Conservation (phyloP, 2,329 filamentous ascomycete species). For the Pseudogymnoascus sp. region DNA sequence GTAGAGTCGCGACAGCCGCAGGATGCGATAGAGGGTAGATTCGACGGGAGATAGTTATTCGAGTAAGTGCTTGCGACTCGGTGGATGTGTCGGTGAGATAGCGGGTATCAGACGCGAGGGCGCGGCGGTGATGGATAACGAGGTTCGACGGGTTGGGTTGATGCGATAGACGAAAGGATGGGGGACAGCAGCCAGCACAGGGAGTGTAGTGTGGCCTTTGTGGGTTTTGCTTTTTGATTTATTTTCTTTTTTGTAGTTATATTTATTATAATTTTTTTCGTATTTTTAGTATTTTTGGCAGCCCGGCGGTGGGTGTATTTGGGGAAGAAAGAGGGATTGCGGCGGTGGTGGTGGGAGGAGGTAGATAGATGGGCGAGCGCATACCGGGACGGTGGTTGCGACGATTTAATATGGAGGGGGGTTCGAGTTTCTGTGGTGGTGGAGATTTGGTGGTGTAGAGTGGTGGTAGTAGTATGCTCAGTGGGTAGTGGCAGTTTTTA, state of each 20-base stretch:
- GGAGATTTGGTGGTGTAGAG: not conserved
- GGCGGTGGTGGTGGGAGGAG: not conserved
- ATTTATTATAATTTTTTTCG: slow-evolving; percentile 1
- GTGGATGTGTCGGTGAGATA: not conserved
- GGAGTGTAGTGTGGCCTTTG: not conserved
- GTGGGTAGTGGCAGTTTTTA: not conserved
- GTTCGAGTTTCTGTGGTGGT: not conserved
- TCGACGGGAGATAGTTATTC: not conserved
- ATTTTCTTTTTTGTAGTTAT: not conserved
- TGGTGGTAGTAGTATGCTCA: not conserved
- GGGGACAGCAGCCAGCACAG: not conserved
- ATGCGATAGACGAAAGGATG: not conserved
- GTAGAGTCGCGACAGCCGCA: not conserved
- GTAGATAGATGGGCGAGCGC: not conserved
- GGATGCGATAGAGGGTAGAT: not conserved
- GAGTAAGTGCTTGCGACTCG: not conserved
- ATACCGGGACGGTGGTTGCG: not conserved
- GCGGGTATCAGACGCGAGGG: not conserved
- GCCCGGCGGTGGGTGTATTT: not conserved
- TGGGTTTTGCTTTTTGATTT: not conserved
- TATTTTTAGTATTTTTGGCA: not conserved
- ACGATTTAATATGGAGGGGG: not conserved
- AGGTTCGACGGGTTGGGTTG: not conserved
- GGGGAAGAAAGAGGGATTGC: not conserved
- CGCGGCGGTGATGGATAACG: not conserved